Percentiles rank a stretch among this genome's conserved stretches.
These are phyloP conservation scores for Sphaerosporella brunnea DNA, from an alignment of 495 filamentous ascomycete species.

Conservation along the genomic window DNA sequence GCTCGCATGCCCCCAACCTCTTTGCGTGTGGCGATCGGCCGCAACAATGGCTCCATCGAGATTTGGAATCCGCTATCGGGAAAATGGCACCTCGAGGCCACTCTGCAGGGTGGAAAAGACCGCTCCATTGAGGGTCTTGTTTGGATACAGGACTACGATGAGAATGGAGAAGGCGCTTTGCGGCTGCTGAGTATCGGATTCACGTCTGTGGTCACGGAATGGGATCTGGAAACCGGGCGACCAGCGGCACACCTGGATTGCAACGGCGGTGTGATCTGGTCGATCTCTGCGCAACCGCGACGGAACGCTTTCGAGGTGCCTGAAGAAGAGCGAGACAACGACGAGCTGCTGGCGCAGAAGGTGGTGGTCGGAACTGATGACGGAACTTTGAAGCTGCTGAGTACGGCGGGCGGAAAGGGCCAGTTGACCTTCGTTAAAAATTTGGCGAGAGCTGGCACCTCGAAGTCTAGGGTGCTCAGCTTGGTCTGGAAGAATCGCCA, in stretches of 20 bases:
- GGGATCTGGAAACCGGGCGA: conserved; percentile 63
- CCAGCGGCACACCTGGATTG: conserved; percentile 69
- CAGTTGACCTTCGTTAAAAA: conserved; percentile 18
- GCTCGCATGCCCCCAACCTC: conserved; percentile 36
- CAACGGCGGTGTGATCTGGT: conserved; percentile 94
- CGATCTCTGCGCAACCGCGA: conserved; percentile 71
- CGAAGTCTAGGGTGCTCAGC: conserved; percentile 72
- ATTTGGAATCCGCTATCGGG: conserved; percentile 89
- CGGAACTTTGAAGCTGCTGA: conserved; percentile 68
- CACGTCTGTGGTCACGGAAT: conserved; percentile 80
- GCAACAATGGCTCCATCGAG: conserved; percentile 90
- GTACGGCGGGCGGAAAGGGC: conserved; percentile 37
- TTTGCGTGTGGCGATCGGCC: conserved; percentile 69
- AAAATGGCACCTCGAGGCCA: conserved; percentile 75
- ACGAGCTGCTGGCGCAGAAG: conserved; percentile 38
- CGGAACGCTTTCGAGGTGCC: conserved; percentile 29
- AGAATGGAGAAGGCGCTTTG: conserved; percentile 52
- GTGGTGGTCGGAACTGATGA: conserved; percentile 84
- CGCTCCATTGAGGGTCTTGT: conserved; percentile 74
- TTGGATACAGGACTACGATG: conserved; percentile 77
- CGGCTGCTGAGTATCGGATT: conserved; percentile 94
- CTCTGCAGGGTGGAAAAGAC: conserved; percentile 67
- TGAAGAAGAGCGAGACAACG: conserved; percentile 9
- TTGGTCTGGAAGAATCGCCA: conserved; percentile 72
- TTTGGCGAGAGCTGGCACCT: conserved; percentile 52